These are phyloP conservation scores for Xylaria sp. DNA, from an alignment of 2,329 filamentous ascomycete species.

Conservation along the genomic window DNA sequence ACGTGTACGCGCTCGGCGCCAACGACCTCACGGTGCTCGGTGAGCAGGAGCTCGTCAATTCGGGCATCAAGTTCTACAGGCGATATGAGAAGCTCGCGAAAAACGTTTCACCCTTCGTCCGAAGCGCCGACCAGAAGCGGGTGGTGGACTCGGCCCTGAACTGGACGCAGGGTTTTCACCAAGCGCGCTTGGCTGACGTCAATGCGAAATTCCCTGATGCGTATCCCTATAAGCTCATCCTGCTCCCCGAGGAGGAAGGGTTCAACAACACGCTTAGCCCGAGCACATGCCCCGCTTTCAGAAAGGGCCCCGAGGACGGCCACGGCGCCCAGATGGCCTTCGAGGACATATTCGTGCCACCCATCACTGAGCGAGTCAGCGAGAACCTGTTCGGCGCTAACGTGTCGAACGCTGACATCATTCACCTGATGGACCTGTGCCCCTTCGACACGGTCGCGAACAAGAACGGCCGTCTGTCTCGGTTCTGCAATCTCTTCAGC, in stretches of 20 bases:
- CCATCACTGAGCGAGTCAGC: constrained; percentile 67
- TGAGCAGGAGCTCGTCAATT: constrained; percentile 64
- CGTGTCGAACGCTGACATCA: constrained; percentile 55
- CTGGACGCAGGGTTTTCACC: constrained; percentile 70
- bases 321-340: constrained; percentile 51
- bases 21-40: constrained; percentile 66
- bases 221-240: constrained; percentile 53
- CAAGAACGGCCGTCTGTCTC: constrained; percentile 50
- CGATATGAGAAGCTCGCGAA: constrained; percentile 62
- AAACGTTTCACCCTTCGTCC: constrained; percentile 60
- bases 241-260: constrained; percentile 60
- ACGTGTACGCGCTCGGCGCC: constrained; percentile 63
- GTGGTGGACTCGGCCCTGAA: constrained; percentile 70
- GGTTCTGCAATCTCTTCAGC: constrained; percentile 73
- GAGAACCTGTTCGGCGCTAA: constrained; percentile 61
- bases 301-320: constrained; percentile 51
- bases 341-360: constrained; percentile 57
- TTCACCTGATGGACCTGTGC: constrained; percentile 82
- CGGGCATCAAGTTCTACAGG: constrained; percentile 68
- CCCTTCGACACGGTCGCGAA: constrained; percentile 75
- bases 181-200: constrained; percentile 41
- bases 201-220: constrained; percentile 38
- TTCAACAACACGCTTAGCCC: constrained; percentile 81
- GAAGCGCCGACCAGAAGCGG: constrained; percentile 63
- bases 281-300: constrained; percentile 64